These are phyloP conservation scores for Citrullus mucosospermus DNA, from an alignment of 306 rosid species.

Conservation along the genomic window DNA sequence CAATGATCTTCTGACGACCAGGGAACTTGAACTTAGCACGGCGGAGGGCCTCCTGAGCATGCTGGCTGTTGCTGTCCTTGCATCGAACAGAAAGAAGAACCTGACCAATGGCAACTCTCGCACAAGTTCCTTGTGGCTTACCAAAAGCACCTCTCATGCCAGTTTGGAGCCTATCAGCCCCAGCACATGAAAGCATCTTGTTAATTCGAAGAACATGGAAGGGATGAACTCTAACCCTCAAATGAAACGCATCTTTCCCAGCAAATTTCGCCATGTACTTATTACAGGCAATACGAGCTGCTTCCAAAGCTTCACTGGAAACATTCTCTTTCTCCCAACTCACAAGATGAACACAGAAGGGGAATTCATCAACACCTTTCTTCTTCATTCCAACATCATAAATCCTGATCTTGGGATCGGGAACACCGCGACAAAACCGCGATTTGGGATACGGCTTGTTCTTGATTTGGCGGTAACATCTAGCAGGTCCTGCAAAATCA, in stretches of 20 bases:
- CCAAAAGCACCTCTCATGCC: neutral
- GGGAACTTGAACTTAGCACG: constrained; percentile 1
- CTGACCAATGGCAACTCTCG: neutral
- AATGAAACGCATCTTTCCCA: neutral
- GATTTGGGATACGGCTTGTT: neutral
- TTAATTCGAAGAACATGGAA: neutral
- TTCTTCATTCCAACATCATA: neutral
- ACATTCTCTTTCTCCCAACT: constrained; percentile 1
- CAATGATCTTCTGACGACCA: neutral
- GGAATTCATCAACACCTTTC: neutral
- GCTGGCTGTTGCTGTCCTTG: neutral
- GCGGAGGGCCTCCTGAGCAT: neutral
- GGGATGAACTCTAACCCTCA: neutral
- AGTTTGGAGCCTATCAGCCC: constrained; percentile 3
- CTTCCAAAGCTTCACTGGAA: neutral
- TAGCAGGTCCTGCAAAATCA: neutral
- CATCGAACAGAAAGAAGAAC: neutral
- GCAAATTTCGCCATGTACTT: neutral
- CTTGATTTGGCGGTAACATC: neutral
- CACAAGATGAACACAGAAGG: neutral
- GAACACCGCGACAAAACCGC: neutral
- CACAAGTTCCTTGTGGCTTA: neutral
- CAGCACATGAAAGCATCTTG: constrained; percentile 2
- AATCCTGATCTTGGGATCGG: neutral
- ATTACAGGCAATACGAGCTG: neutral